phyloP scores from a whole-genome alignment of 768 basidiomycete genomes.

The Thelephora aurantiotincta region DNA sequence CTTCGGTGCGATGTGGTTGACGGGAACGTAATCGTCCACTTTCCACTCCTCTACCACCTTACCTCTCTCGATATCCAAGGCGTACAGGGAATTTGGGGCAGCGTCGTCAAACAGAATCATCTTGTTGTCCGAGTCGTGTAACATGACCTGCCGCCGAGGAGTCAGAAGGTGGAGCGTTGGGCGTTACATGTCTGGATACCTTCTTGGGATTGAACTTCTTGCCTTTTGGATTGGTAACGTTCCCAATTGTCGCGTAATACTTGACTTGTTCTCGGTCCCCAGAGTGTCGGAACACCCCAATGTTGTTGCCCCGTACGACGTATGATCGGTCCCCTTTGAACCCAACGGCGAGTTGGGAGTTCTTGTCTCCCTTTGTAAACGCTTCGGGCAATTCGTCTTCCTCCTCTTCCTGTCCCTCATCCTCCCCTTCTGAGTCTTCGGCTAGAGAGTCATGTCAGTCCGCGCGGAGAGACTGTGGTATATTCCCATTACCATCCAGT shows the following conservation, averaged over 20 bases:
- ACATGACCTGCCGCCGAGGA: constrained; percentile 55
- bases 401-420: constrained; percentile 20
- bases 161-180: constrained; percentile 4
- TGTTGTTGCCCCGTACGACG: constrained; percentile 83
- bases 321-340: constrained; percentile 93
- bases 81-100: constrained; percentile 72
- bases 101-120: constrained; percentile 85
- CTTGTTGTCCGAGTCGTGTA: constrained; percentile 91
- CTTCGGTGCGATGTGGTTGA: constrained; percentile 84
- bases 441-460: background rate
- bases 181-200: constrained; percentile 27
- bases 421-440: constrained; percentile 10
- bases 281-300: constrained; percentile 78
- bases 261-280: constrained; percentile 51
- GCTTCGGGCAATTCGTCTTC: constrained; percentile 27
- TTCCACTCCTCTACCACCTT: constrained; percentile 99
- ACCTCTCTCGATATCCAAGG: constrained; percentile 86
- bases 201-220: constrained; percentile 77
- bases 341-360: constrained; percentile 85
- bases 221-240: constrained; percentile 66
- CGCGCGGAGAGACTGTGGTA: background rate
- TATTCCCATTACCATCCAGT: constrained; percentile 37
- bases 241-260: constrained; percentile 79
- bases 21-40: constrained; percentile 77
- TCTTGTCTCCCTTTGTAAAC: constrained; percentile 45